Evolutionary conservation across 2,329 filamentous ascomycete genomes (phyloP), one percentile per base, ranked within the genome.

Genomic region (Decorospora gaudefroyi): DNA sequence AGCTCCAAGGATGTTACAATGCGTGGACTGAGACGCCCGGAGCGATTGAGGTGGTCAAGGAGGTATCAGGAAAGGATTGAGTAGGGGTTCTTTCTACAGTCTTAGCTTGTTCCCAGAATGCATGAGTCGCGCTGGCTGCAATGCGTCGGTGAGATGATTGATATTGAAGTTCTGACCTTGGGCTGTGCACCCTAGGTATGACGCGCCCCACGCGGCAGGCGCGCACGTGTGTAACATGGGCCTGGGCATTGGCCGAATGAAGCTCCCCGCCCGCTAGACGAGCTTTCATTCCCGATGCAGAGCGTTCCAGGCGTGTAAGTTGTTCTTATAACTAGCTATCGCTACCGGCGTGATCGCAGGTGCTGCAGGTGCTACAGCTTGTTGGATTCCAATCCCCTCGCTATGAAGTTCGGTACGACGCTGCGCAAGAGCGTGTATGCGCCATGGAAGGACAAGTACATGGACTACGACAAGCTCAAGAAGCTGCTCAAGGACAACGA

Each of bases 391-490:
- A 8, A 12, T 6, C 11, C 13, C 13, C 19, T n/a, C 36, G 22
- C 55, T n/a, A 97, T 99, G 93, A 87, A 90, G 63, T 99, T 96
- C 77, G 92, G 92, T 52, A 89, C 85, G 75, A 96, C 90, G 37
- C 81, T 99, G 49, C 83, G 85, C 63, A 82, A 83, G 63, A 85
- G 88, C 47, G 78, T 88, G 61, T 93, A 97, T 71, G 74, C 81
- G 59, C 90, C 90, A 66, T 99, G 92, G 92, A 88, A 87, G 72
- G 88, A 86, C 69, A 82, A 95, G 65, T 97, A 99, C 77, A 89
- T 99, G 67, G 91, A 97, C 76, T 99, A 99, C 73, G 76, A 81
- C 61, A 96, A 92, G 79, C 84, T 99, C 56, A 97, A 97, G 79
- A 79, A 80, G 64, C 80, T 99, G 46, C 77, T 99, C 49, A 86